Evolutionary conservation across 768 basidiomycete species (phyloP).

Genomic region (Xerocomellus dryophilus): DNA sequence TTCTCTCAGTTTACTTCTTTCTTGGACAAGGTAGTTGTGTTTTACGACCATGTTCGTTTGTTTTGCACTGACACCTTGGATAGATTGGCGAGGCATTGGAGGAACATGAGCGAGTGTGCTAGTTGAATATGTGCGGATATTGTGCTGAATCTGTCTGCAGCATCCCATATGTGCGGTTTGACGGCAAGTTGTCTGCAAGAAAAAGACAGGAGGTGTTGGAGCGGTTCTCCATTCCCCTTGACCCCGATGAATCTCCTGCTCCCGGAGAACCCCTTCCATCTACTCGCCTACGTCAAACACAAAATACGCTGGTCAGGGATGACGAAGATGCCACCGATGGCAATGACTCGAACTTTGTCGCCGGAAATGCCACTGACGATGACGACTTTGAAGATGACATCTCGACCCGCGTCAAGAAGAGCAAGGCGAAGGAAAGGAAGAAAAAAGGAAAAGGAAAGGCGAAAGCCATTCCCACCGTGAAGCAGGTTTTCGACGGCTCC

Average conservation of each 20-base stretch:
- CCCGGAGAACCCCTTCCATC: constrained; percentile 16
- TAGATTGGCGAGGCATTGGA: constrained; percentile 72
- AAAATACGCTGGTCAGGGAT: constrained; percentile 1
- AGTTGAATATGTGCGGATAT: not conserved
- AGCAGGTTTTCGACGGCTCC: constrained; percentile 19
- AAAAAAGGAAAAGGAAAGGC: constrained; percentile 39
- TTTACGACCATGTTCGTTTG: not conserved
- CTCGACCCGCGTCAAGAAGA: constrained; percentile 31
- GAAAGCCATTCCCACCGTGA: constrained; percentile 16
- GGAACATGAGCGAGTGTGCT: constrained; percentile 50
- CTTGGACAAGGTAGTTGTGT: constrained; percentile 60
- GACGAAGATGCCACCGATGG: constrained; percentile 23
- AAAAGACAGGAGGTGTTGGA: constrained; percentile 75
- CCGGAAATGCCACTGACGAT: constrained; percentile 27
- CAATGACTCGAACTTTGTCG: constrained; percentile 37
- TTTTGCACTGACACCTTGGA: not conserved
- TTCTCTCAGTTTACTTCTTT: constrained; percentile 91
- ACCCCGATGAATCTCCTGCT: constrained; percentile 29
- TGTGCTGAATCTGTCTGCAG: constrained; percentile 34
- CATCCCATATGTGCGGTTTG: constrained; percentile 77
- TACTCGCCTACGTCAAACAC: constrained; percentile 6
- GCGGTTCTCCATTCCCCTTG: constrained; percentile 67
- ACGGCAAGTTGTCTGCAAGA: constrained; percentile 82
- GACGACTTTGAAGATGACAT: constrained; percentile 31
- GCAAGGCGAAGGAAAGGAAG: constrained; percentile 36